Evolutionary conservation across 164 flowering plant species (phyloP).

Genomic region (Kalanchoe fedtschenkoi): DNA sequence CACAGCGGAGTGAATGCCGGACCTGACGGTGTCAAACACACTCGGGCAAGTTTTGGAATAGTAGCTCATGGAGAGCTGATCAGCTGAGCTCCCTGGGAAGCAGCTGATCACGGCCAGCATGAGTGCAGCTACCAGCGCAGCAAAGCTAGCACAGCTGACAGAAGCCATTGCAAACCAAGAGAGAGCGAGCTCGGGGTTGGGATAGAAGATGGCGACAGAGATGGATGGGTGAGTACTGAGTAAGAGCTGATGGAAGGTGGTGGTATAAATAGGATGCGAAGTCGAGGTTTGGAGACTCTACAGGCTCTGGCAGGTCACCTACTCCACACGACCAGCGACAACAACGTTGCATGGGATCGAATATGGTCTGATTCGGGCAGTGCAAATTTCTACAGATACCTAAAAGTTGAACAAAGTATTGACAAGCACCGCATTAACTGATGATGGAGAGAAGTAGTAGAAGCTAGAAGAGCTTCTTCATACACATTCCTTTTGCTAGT

Average conservation of each 20-base stretch:
- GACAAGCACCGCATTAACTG: slow-evolving; percentile 4
- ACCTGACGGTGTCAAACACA: slow-evolving; percentile 22
- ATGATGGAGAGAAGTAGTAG: too few relatives aligned
- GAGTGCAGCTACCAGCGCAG: background rate
- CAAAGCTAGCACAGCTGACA: background rate
- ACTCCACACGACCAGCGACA: background rate
- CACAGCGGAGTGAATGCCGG: slow-evolving; percentile 24
- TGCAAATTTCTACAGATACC: slow-evolving; percentile 6
- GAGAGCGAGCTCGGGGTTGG: too few relatives aligned
- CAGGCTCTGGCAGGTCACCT: slow-evolving; percentile 2
- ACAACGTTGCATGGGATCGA: background rate
- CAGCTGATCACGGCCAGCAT: slow-evolving; percentile 10
- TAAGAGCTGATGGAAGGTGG: background rate
- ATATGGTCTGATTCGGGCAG: background rate
- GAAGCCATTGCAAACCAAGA: too few relatives aligned
- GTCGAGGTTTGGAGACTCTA: background rate
- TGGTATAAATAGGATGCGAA: background rate
- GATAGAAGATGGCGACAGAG: too few relatives aligned
- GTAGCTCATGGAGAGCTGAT: slow-evolving; percentile 36
- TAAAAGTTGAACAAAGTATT: background rate
- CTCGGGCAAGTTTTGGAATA: slow-evolving; percentile 38
- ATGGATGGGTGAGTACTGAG: too few relatives aligned
- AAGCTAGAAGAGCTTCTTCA: background rate
- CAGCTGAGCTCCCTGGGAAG: slow-evolving; percentile 13
- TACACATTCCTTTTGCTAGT: too few relatives aligned